Evolutionary conservation across 1,284 basidiomycete genomes (phyloP).

Genomic region (Apiotrichum laibachii): DNA sequence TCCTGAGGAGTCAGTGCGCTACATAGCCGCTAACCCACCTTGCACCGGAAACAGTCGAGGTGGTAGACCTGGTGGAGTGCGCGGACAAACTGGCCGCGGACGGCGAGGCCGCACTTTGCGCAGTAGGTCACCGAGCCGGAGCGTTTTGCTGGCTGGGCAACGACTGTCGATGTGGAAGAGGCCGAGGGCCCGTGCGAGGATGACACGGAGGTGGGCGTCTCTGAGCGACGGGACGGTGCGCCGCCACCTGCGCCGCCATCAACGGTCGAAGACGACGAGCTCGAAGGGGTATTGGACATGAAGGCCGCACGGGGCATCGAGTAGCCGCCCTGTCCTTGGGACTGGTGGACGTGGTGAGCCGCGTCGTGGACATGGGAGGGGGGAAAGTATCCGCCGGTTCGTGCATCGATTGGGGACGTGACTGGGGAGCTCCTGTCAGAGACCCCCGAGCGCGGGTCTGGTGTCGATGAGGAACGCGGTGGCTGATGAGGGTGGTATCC

Average conservation of each 20-base stretch:
- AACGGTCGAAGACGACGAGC: background rate
- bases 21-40: conserved; percentile 59
- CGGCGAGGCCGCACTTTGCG: conserved; percentile 48
- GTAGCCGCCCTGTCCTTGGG: background rate
- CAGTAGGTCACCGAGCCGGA: conserved; percentile 36
- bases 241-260: conserved; percentile 1
- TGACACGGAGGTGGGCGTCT: conserved; percentile 17
- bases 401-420: conserved; percentile 25
- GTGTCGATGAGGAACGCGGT: conserved; percentile 38
- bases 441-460: conserved; percentile 31
- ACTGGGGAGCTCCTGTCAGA: conserved; percentile 25
- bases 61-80: conserved; percentile 94
- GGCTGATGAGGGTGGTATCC: conserved; percentile 20
- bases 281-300: conserved; percentile 1
- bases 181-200: conserved; percentile 11
- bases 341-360: conserved; percentile 1
- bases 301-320: conserved; percentile 1
- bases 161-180: background rate
- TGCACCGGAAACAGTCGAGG: conserved; percentile 94
- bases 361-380: conserved; percentile 5
- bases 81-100: conserved; percentile 84
- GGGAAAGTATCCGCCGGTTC: background rate
- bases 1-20: conserved; percentile 60
- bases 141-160: conserved; percentile 14
- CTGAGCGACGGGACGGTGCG: conserved; percentile 11